phyloP scores from a whole-genome alignment of 2,329 filamentous ascomycete species.

The Alternaria rosae region DNA sequence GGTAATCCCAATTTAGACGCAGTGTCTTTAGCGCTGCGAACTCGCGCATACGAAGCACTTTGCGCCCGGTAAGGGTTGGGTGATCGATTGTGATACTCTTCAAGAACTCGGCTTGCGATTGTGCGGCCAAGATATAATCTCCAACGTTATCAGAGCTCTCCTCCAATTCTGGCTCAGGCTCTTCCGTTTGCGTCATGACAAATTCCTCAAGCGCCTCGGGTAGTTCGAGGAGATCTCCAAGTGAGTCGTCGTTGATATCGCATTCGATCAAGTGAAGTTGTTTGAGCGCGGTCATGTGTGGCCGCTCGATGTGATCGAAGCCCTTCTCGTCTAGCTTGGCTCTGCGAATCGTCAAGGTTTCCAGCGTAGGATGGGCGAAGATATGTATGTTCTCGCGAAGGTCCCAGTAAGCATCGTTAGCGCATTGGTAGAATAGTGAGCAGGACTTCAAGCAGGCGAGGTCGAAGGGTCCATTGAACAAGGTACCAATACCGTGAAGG shows the following conservation, averaged over 20 bases:
- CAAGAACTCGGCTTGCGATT: slow-evolving; percentile 38
- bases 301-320: slow-evolving; percentile 41
- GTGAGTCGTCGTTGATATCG: slow-evolving; percentile 44
- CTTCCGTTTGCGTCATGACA: slow-evolving; percentile 41
- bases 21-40: slow-evolving; percentile 35
- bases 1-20: slow-evolving; percentile 43
- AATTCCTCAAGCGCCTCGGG: slow-evolving; percentile 43
- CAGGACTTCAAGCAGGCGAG: slow-evolving; percentile 42
- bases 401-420: slow-evolving; percentile 44
- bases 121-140: slow-evolving; percentile 41
- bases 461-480: slow-evolving; percentile 46
- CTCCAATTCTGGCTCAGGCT: slow-evolving; percentile 41
- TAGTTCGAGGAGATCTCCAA: slow-evolving; percentile 41
- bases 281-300: slow-evolving; percentile 39
- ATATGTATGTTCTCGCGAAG: slow-evolving; percentile 46
- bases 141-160: slow-evolving; percentile 43
- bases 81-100: slow-evolving; percentile 42
- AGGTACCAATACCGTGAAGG: slow-evolving; percentile 38
- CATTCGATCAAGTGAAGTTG: slow-evolving; percentile 40
- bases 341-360: slow-evolving; percentile 37
- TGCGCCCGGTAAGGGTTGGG: slow-evolving; percentile 37
- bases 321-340: slow-evolving; percentile 42
- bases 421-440: slow-evolving; percentile 42
- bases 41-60: slow-evolving; percentile 38
- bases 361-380: slow-evolving; percentile 42